phyloP scores from a whole-genome alignment of 2,329 filamentous ascomycete genomes.

The Fusarium oligoseptatum region DNA sequence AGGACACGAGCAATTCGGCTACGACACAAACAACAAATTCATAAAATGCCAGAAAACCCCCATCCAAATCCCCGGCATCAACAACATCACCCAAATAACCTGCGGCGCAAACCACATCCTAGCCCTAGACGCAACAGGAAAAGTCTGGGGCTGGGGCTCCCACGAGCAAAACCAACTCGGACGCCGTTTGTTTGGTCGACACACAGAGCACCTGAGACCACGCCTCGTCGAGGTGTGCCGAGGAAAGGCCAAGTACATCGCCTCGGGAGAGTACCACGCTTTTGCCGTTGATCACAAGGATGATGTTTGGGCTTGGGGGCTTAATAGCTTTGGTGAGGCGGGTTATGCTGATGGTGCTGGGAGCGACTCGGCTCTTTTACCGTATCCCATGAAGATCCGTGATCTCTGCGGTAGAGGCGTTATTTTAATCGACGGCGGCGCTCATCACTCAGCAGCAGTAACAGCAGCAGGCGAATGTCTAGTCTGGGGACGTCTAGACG shows the following conservation, averaged over 20 bases:
- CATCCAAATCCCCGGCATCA: conserved; percentile 65
- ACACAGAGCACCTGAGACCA: conserved; percentile 41
- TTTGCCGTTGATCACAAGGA: conserved; percentile 78
- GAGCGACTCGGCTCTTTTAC: conserved; percentile 62
- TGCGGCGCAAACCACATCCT: conserved; percentile 76
- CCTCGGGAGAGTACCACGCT: conserved; percentile 78
- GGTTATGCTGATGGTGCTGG: conserved; percentile 57
- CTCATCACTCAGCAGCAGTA: conserved; percentile 76
- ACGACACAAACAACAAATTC: conserved; percentile 52
- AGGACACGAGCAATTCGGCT: conserved; percentile 64
- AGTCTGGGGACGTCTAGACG: conserved; percentile 68
- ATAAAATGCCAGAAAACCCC: conserved; percentile 62
- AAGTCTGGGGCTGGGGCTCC: conserved; percentile 26
- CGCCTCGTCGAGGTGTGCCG: conserved; percentile 15
- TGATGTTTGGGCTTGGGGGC: conserved; percentile 81
- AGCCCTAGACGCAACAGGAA: conserved; percentile 70
- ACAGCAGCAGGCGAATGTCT: conserved; percentile 64
- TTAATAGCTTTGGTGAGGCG: conserved; percentile 83
- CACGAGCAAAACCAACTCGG: conserved; percentile 63
- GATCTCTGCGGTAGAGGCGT: conserved; percentile 72
- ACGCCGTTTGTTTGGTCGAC: conserved; percentile 64
- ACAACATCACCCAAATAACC: conserved; percentile 70
- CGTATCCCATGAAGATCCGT: conserved; percentile 71
- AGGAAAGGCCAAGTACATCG: conserved; percentile 70
- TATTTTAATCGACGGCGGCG: conserved; percentile 72